phyloP scores from a whole-genome alignment of 306 rosid species.

The Sindora glabra region DNA sequence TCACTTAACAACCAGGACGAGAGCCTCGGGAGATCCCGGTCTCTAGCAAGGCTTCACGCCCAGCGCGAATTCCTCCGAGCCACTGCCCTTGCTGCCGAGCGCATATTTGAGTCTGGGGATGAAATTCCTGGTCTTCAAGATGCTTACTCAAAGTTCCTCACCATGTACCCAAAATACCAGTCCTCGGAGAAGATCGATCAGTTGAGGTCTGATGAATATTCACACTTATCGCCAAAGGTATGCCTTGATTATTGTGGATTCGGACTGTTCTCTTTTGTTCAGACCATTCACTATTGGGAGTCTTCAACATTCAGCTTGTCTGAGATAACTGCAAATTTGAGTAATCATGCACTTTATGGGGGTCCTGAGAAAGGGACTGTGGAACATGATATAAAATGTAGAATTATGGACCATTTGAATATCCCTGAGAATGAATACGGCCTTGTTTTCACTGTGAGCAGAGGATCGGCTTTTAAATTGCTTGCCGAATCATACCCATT shows the following conservation, averaged over 20 bases:
- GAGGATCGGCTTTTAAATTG: constrained; percentile 88
- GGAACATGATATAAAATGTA: constrained; percentile 75
- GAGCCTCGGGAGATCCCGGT: constrained; percentile 66
- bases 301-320: constrained; percentile 93
- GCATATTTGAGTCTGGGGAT: constrained; percentile 61
- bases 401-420: constrained; percentile 89
- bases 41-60: constrained; percentile 79
- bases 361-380: constrained; percentile 86
- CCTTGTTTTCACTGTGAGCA: constrained; percentile 90
- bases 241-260: constrained; percentile 99
- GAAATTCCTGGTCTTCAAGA: constrained; percentile 53
- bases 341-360: constrained; percentile 88
- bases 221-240: constrained; percentile 81
- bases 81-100: constrained; percentile 87
- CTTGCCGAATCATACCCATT: constrained; percentile 90
- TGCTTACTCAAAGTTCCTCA: constrained; percentile 67
- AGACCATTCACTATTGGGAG: constrained; percentile 91
- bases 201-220: constrained; percentile 80
- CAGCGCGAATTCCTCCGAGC: constrained; percentile 88
- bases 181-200: constrained; percentile 83
- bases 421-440: constrained; percentile 96
- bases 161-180: constrained; percentile 83
- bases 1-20: constrained; percentile 46
- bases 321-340: constrained; percentile 91
- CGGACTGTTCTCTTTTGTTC: constrained; percentile 84